A percentile compares a stretch with the other conserved stretches of the same genome.
Evolutionary conservation across 192 early-diverging fungal genomes (phyloP).

Genomic region (Dissophora ornata): DNA sequence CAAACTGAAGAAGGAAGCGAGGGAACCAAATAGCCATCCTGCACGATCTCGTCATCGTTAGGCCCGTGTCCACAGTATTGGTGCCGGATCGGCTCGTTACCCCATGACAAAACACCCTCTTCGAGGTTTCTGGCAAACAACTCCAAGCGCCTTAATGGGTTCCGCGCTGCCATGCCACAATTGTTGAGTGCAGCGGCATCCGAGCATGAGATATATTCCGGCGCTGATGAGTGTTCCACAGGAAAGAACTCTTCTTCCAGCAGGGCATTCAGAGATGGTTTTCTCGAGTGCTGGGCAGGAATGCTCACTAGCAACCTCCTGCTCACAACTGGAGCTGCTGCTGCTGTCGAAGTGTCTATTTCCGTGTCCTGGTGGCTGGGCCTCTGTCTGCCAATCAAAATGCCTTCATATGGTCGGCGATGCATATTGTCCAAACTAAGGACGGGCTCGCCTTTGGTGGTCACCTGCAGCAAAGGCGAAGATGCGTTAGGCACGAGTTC

Average conservation of each 20-base stretch:
- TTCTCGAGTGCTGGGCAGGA: constrained; percentile 70
- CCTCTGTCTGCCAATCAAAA: constrained; percentile 60
- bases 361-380: too few species aligned
- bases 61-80: constrained; percentile 36
- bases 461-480: constrained; percentile 25
- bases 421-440: constrained; percentile 56
- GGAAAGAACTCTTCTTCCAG: constrained; percentile 24
- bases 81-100: constrained; percentile 67
- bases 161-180: too few species aligned
- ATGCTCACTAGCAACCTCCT: constrained; percentile 62
- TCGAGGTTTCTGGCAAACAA: constrained; percentile 73
- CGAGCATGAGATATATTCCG: too few species aligned
- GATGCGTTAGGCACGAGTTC: too few species aligned
- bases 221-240: too few species aligned
- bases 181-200: too few species aligned
- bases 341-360: neutral
- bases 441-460: constrained; percentile 55
- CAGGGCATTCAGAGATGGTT: constrained; percentile 68
- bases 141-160: constrained; percentile 58
- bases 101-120: constrained; percentile 72
- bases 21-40: constrained; percentile 39
- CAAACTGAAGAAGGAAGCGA: too few species aligned
- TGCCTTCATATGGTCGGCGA: constrained; percentile 75
- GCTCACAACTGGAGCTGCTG: neutral
- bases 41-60: neutral